These are phyloP conservation scores for Thamnidium elegans DNA, from an alignment of 192 early-diverging fungal species.

Conservation along the genomic window DNA sequence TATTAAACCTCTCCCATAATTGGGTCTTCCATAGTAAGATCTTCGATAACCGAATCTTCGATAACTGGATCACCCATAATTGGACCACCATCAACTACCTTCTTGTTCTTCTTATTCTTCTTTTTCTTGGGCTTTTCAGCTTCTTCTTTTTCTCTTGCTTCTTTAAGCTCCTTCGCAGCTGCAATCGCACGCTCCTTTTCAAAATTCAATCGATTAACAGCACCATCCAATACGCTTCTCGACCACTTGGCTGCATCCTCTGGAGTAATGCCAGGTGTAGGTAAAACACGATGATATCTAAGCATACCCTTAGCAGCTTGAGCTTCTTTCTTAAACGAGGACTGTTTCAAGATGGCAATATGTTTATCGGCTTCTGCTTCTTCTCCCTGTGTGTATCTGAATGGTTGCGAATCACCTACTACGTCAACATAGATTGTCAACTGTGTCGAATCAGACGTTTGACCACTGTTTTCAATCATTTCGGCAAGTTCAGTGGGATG, in stretches of 20 bases:
- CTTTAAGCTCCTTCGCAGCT: not conserved
- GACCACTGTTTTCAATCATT: not conserved
- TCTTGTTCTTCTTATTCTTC: no score
- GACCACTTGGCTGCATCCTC: slow-evolving; percentile 5
- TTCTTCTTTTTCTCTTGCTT: not conserved
- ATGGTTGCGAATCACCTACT: not conserved
- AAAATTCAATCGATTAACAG: not conserved
- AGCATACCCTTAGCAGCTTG: not conserved
- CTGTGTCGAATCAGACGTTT: not conserved
- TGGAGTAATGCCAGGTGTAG: not conserved
- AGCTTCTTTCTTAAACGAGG: not conserved
- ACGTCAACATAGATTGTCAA: slow-evolving; percentile 3
- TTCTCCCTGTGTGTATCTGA: slow-evolving; percentile 18
- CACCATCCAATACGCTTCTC: not conserved
- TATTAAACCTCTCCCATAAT: no score
- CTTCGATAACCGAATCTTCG: no score
- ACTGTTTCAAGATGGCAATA: not conserved
- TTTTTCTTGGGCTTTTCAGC: no score
- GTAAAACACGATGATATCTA: slow-evolving; percentile 11
- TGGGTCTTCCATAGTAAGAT: no score
- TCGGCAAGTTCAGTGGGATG: not conserved
- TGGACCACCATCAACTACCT: no score
- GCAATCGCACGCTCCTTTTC: not conserved
- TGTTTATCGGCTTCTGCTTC: slow-evolving; percentile 4
- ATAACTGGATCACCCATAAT: no score